These are phyloP conservation scores for Mycena crocata DNA, from an alignment of 768 basidiomycete genomes.

Conservation along the genomic window DNA sequence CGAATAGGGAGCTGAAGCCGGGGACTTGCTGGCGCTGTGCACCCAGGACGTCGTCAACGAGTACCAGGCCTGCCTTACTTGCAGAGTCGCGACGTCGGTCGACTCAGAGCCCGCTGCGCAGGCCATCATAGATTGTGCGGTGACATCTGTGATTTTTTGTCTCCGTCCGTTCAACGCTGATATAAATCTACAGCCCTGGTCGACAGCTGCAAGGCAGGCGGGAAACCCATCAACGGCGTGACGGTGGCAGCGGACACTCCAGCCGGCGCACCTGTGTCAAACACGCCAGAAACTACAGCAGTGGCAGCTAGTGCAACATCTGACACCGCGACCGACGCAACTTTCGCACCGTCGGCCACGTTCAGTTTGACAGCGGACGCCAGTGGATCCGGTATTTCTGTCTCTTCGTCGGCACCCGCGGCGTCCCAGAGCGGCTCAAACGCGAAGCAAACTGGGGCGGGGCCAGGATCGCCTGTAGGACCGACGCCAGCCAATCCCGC, in stretches of 20 bases:
- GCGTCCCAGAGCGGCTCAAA: not conserved
- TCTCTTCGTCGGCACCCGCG: not conserved
- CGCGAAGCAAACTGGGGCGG: not conserved
- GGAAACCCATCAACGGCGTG: not conserved
- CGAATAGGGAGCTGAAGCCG: not conserved
- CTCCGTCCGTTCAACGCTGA: not conserved
- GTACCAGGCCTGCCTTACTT: constrained; percentile 9
- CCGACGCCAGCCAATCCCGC: too few relatives aligned
- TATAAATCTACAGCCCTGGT: not conserved
- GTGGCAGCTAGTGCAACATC: not conserved
- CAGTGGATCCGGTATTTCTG: not conserved
- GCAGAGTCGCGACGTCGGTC: not conserved
- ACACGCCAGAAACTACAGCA: not conserved
- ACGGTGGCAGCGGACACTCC: not conserved
- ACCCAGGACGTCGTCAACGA: not conserved
- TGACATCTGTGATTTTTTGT: not conserved
- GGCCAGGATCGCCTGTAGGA: not conserved
- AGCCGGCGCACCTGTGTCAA: not conserved
- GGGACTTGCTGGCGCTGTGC: not conserved
- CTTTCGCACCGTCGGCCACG: not conserved
- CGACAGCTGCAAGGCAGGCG: not conserved
- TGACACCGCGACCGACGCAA: not conserved
- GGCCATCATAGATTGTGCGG: not conserved
- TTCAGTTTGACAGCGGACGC: not conserved
- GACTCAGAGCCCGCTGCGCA: not conserved